Evolutionary conservation across 257 asterid species (phyloP), one percentile per base, ranked within the genome.

Genomic region (Przewalskia tangutica): DNA sequence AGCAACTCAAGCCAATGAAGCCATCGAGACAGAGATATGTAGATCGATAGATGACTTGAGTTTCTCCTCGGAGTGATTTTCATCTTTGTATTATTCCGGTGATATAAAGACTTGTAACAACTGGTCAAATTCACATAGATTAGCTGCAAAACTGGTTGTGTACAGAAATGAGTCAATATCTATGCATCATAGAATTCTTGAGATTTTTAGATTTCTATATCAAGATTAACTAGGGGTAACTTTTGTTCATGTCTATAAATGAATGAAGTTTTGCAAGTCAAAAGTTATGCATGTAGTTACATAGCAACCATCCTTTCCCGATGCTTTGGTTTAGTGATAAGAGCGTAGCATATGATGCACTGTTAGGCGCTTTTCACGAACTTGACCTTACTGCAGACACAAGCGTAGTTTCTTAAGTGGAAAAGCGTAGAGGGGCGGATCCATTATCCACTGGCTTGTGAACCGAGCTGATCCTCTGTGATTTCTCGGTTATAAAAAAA

Each of bases 21-120:
- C 76, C 4, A 67, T 38, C 1, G 85, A 82, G 78, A 23, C 84
- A 4, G 80, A 83, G 51, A 23, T 86, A 55, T 79, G 89, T 58
- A 67, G 55, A 79, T 80, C 87, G 0, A 36, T 82, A 2, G 85
- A 80, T 36, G 88, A 88, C 55, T 60, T 86, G 81, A 88, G 85
- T 83, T 70, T 86, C 54, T 82, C 90, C 59, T 84, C 84, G 1
- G 82, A 80, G 66, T 86, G 85, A 82, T 55, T 62, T 7, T 66
- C 34, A 16, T 77, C 36, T 36, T 46, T 34, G 20, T 27, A 32
- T 46, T 40, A 40, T 27, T 84, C 12, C 8, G n/a, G 79, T 62
- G 16, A 46, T 73, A 5, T 44, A 34, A 65, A 51, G 64, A 11
- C 83, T 36, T 56, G 50, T 63, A 81, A 51, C 79, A 42, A 77